phyloP scores from a whole-genome alignment of 306 rosid genomes.

The Luffa aegyptiaca region DNA sequence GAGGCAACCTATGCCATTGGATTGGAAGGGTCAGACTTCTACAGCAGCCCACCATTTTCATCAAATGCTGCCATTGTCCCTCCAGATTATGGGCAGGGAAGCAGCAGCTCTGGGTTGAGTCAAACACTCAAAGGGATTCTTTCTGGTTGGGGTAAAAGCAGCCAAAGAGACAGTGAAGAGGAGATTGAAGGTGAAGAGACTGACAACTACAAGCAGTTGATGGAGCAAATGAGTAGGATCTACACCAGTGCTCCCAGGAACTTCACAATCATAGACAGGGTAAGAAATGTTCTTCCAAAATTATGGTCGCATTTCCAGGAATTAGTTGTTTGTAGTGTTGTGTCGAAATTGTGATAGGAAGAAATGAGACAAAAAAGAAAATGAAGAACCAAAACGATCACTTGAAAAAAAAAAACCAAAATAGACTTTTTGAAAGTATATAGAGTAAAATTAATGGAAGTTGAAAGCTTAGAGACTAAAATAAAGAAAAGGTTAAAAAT shows the following conservation, averaged over 20 bases:
- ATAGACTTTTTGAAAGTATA: no score
- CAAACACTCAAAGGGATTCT: slow-evolving; percentile 25
- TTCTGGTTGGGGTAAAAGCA: slow-evolving; percentile 21
- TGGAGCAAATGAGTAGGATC: slow-evolving; percentile 41
- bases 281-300: slow-evolving; percentile 1
- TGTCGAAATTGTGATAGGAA: no score
- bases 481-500: no score
- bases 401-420: no score
- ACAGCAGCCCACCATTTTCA: slow-evolving; percentile 31
- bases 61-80: slow-evolving; percentile 44
- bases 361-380: no score
- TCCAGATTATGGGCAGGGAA: slow-evolving; percentile 25
- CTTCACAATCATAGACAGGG: slow-evolving; percentile 76
- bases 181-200: slow-evolving; percentile 44
- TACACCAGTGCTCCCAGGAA: slow-evolving; percentile 62
- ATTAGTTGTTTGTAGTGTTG: no score
- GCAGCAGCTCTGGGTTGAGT: slow-evolving; percentile 17
- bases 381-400: no score
- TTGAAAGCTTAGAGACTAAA: no score
- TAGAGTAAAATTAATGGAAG: no score
- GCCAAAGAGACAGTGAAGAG: slow-evolving; percentile 20
- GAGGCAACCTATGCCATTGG: slow-evolving; percentile 84
- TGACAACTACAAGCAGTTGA: slow-evolving; percentile 49
- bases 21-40: slow-evolving; percentile 55
- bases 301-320: no score